Base-by-base conservation (phyloP, 2,329 filamentous ascomycete genomes). In the Dactylellina sp. region DNA sequence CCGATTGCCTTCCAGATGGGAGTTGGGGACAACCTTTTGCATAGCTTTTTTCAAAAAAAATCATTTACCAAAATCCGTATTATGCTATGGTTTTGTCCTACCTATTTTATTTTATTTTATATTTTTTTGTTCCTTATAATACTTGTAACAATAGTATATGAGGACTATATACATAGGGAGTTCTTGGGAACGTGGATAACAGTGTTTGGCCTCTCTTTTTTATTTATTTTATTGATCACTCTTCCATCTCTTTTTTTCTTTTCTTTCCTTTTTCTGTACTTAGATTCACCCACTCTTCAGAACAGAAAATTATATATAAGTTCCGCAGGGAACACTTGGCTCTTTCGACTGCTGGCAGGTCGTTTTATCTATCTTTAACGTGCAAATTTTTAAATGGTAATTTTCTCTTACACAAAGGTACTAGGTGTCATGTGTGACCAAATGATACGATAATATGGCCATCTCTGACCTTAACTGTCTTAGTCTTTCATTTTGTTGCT, bases 91-190 rank as follows among this genome's bases (percentile, higher is more conserved):
- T 39, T 53, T 50, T 52, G 57, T 40, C 44, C 47, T 46, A 52
- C 12, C 22, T 40, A 16, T 55, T 14, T 55, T 55, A 40, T 50
- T 64, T 40, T 59, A 59, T 55, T 3, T 40, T 40, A 40, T 16
- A 35, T 16, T 40, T 32, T 65, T 75, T 70, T 28, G 40, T 49
- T 65, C 66, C 63, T 55, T 32, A 64, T 77, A 70, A 57, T 75
- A 68, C 72, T 72, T 75, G 75, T 76, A 74, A 76, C 75, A 74
- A 52, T 64, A 71, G 66, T 71, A 64, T 63, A 63, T 50, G 59
- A 64, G 66, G 66, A 71, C 35, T 71, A 71, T 71, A 61, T 46
- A 35, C 32, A 39, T 50, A 63, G 59, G 65, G 66, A 63, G 66
- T 71, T 71, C 55, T 55, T 62, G 53, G 59, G 66, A 64, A 59